These are phyloP conservation scores for Pythium catenulatum DNA, from an alignment of 352 stramenopile species.

Conservation along the genomic window DNA sequence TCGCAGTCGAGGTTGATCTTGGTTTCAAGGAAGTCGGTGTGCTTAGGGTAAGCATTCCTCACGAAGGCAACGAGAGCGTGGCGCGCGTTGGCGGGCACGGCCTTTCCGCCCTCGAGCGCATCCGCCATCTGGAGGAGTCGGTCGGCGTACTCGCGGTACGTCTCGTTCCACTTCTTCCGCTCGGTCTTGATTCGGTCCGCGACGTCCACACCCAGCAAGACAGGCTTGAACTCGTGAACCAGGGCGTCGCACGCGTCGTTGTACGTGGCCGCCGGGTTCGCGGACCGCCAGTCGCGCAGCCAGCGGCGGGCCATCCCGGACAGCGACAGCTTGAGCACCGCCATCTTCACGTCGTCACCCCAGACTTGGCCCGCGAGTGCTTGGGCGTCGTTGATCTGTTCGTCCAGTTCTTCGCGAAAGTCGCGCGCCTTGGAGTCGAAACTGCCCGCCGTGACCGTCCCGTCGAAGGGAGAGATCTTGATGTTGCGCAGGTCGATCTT, in stretches of 20 bases:
- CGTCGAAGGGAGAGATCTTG: conserved; percentile 1
- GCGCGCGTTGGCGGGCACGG: neutral
- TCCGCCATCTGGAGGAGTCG: conserved; percentile 12
- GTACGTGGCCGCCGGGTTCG: neutral
- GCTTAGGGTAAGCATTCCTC: conserved; percentile 1
- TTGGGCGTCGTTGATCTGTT: conserved; percentile 2
- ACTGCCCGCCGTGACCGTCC: neutral
- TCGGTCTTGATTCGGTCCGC: neutral
- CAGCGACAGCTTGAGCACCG: neutral
- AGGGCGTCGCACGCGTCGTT: neutral
- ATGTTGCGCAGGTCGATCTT: conserved; percentile 17
- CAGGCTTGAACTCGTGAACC: neutral
- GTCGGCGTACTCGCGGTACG: conserved; percentile 23
- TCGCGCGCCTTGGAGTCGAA: conserved; percentile 4
- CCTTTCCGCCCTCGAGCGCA: neutral
- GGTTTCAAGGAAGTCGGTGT: neutral
- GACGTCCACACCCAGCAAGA: conserved; percentile 1
- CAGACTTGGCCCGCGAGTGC: neutral
- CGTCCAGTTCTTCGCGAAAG: neutral
- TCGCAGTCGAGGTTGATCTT: neutral
- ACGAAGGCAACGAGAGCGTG: conserved; percentile 5
- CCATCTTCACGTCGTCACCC: conserved; percentile 5
- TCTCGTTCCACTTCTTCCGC: conserved; percentile 21
- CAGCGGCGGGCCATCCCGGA: neutral
- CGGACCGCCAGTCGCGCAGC: neutral